Conservation (phyloP, 768 basidiomycete genomes). For the Pleurotus tuber-regium region DNA sequence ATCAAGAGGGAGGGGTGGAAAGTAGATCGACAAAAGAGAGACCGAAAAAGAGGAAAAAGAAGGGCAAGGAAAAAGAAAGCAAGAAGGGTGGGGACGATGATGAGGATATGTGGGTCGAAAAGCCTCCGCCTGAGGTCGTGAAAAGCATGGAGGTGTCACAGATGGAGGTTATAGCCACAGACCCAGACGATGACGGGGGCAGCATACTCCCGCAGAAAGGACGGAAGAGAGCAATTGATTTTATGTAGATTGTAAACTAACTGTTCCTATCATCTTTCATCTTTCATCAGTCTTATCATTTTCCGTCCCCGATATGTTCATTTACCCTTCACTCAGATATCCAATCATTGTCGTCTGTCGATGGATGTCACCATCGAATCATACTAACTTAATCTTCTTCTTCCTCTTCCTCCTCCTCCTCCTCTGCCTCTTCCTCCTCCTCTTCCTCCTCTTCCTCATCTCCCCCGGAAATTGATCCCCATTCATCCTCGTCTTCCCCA, state of each 20-base stretch:
- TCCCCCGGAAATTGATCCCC: constrained; percentile 17
- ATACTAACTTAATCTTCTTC: neutral
- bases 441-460: constrained; percentile 22
- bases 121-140: constrained; percentile 50
- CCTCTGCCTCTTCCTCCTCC: constrained; percentile 28
- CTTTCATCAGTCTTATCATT: no score
- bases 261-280: neutral
- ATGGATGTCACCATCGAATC: no score
- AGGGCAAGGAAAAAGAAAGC: constrained; percentile 33
- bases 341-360: no score
- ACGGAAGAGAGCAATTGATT: constrained; percentile 74
- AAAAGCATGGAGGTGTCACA: constrained; percentile 28
- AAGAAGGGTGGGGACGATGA: constrained; percentile 33
- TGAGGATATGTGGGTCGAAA: constrained; percentile 71
- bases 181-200: constrained; percentile 18
- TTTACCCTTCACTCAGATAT: no score
- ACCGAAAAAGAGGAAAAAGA: constrained; percentile 44
- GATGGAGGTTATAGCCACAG: constrained; percentile 9
- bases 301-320: no score
- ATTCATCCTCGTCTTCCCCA: constrained; percentile 27
- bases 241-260: constrained; percentile 44
- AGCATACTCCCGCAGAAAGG: constrained; percentile 33
- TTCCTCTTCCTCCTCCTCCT: constrained; percentile 26
- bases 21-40: constrained; percentile 32
- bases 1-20: constrained; percentile 34